phyloP scores from a whole-genome alignment of 2,329 filamentous ascomycete genomes.

The Sporothrix protearum region DNA sequence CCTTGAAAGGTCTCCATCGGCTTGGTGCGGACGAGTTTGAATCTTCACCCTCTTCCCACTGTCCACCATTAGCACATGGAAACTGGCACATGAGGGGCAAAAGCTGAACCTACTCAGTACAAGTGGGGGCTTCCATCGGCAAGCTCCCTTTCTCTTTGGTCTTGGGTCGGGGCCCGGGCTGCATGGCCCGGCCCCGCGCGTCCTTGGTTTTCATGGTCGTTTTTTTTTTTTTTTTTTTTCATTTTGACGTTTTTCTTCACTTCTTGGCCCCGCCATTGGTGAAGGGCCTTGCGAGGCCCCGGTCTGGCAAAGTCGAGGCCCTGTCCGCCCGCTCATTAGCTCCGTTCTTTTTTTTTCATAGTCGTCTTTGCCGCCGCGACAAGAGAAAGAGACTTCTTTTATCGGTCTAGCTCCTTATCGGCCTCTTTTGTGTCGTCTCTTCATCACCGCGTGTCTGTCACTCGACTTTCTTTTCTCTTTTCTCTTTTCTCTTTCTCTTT shows the following conservation, averaged over 20 bases:
- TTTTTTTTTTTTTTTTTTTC: not conserved
- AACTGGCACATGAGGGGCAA: not conserved
- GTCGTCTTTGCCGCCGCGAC: not conserved
- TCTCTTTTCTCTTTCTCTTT: no score
- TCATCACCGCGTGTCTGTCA: not conserved
- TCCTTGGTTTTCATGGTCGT: not conserved
- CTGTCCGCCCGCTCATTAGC: not conserved
- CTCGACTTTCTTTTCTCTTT: not conserved
- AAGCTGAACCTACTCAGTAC: not conserved
- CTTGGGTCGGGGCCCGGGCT: conserved; percentile 4
- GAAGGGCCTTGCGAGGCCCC: not conserved
- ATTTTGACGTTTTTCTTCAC: not conserved
- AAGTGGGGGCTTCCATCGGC: not conserved
- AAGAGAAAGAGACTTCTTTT: not conserved
- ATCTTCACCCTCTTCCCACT: not conserved
- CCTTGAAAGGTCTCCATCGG: not conserved
- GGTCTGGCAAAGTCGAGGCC: not conserved
- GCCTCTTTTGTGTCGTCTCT: not conserved
- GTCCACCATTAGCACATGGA: conserved; percentile 13
- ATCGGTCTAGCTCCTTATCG: conserved; percentile 14
- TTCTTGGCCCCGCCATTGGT: not conserved
- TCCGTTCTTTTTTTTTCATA: not conserved
- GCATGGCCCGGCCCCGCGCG: conserved; percentile 12
- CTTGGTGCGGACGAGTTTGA: not conserved
- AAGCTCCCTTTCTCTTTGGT: not conserved